A percentile compares a stretch with the other conserved stretches of the same genome.
Evolutionary conservation across 2,329 filamentous ascomycete genomes (phyloP).

Genomic region (Diaporthe amygdali): DNA sequence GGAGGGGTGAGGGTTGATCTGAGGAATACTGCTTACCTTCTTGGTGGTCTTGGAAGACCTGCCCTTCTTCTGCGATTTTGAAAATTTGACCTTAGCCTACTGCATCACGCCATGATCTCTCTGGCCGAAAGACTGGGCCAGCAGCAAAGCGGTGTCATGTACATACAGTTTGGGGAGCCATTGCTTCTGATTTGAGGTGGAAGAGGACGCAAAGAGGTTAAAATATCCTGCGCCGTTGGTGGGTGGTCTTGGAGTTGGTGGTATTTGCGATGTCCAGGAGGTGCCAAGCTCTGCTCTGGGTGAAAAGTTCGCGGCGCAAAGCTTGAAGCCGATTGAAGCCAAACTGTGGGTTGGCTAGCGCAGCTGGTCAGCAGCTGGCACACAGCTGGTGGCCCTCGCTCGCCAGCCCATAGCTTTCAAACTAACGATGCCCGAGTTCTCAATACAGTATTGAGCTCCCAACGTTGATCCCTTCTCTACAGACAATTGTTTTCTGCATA

Average conservation of each 20-base stretch:
- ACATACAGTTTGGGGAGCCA: constrained; percentile 92
- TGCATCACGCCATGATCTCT: constrained; percentile 71
- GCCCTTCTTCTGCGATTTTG: constrained; percentile 65
- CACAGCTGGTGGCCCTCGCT: not conserved
- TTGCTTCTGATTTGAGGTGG: constrained; percentile 56
- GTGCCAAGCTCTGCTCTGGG: constrained; percentile 2
- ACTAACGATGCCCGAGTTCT: too few species aligned
- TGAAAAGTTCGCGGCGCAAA: constrained; percentile 17
- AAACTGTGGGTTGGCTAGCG: constrained; percentile 2
- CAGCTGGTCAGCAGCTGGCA: constrained; percentile 3
- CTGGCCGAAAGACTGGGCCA: constrained; percentile 61
- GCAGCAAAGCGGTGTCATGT: constrained; percentile 91
- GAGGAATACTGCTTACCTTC: constrained; percentile 65
- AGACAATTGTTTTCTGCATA: not conserved
- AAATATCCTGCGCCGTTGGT: constrained; percentile 80
- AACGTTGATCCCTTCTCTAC: not conserved
- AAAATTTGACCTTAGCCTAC: constrained; percentile 87
- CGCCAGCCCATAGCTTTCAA: not conserved
- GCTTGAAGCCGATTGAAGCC: not conserved
- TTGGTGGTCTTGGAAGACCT: constrained; percentile 79
- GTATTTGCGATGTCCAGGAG: not conserved
- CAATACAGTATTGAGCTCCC: too few species aligned
- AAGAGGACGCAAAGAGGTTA: constrained; percentile 64
- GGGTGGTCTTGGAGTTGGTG: constrained; percentile 16
- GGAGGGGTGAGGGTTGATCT: not conserved